These are phyloP conservation scores for Choanephora cucurbitarum DNA, from an alignment of 371 early-diverging fungal species.

Conservation along the genomic window DNA sequence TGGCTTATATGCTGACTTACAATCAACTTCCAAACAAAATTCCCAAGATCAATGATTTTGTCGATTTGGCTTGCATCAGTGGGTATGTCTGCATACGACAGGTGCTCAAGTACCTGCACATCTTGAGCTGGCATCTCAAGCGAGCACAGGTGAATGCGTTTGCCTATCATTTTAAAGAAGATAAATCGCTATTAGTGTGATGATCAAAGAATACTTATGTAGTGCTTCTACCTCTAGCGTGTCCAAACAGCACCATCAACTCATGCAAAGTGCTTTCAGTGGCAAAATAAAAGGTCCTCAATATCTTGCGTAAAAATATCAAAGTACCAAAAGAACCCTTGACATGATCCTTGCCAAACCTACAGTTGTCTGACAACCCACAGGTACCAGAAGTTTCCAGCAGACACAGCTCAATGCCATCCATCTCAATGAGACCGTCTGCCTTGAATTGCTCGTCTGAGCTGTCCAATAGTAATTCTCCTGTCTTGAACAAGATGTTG, in stretches of 20 bases:
- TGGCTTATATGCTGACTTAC: constrained; percentile 1
- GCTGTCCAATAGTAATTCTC: constrained; percentile 1
- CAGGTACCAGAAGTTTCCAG: constrained; percentile 3
- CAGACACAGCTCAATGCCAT: not conserved
- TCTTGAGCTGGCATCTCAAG: constrained; percentile 6
- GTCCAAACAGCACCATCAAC: constrained; percentile 1
- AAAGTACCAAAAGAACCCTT: constrained; percentile 3
- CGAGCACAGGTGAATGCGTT: constrained; percentile 2
- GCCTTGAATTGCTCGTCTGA: constrained; percentile 5
- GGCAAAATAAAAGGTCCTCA: constrained; percentile 6
- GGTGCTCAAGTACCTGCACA: constrained; percentile 6
- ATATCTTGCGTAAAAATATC: constrained; percentile 6
- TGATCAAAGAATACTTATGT: constrained; percentile 2
- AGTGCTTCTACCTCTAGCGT: constrained; percentile 13
- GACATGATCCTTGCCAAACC: constrained; percentile 4
- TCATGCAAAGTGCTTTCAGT: not conserved
- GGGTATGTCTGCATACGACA: constrained; percentile 6
- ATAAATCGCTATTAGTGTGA: not conserved
- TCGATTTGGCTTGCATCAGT: not conserved
- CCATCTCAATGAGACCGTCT: not conserved
- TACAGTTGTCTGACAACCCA: not conserved
- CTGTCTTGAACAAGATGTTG: not conserved
- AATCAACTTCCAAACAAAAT: constrained; percentile 13
- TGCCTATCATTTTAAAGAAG: not conserved
- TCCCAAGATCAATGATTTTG: constrained; percentile 7